Base-by-base conservation (phyloP, 805 yeast genomes). In the Lipomyces sp. region DNA sequence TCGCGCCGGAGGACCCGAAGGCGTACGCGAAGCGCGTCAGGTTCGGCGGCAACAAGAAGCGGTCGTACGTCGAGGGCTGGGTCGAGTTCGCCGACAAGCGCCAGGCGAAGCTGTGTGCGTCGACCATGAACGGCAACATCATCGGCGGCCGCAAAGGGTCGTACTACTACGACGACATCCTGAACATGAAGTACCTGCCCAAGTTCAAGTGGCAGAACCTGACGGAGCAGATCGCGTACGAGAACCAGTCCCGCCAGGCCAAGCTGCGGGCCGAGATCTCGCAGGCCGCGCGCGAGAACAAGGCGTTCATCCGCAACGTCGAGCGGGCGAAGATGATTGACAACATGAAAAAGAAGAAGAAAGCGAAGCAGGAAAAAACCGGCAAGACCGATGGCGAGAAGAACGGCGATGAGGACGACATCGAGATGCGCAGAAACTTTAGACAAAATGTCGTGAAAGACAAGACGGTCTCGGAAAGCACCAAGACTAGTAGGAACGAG, bases 151-250 rank as follows among this genome's bases (percentile, higher is more conserved):
- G 83, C 63, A 93, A 93, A 69, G 84, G 93, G 2, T 79, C 83
- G 8, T 91, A 85, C 63, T 93, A 90, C 69, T 84, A 93, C 64
- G 98, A 93, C 68, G 98, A 93, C 71, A 83, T 93, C 23, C 75
- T 95, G 73, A 93, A 89, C 66, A 81, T 91, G 53, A 91, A 86
- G 67, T 93, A 93, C 62, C 73, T 93, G 54, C 82, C 87, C 8
- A 89, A 91, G 1, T 93, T 91, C 76, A 93, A 93, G 65, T 93
- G 98, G 98, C 76, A 84, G 49, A 95, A 93, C 63, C 74, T 93
- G 65, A 90, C 97, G 2, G 95, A 85, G 65, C 96, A 91, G 65
- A 86, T 91, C 58, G 89, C 96, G 2, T 80, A 80, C 62, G 98
- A 93, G 70, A 83, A 84, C 57, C 96, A 90, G 67, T 76, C 83